Evolutionary conservation across 768 basidiomycete species (phyloP).

Genomic region (Naganishia onofrii): DNA sequence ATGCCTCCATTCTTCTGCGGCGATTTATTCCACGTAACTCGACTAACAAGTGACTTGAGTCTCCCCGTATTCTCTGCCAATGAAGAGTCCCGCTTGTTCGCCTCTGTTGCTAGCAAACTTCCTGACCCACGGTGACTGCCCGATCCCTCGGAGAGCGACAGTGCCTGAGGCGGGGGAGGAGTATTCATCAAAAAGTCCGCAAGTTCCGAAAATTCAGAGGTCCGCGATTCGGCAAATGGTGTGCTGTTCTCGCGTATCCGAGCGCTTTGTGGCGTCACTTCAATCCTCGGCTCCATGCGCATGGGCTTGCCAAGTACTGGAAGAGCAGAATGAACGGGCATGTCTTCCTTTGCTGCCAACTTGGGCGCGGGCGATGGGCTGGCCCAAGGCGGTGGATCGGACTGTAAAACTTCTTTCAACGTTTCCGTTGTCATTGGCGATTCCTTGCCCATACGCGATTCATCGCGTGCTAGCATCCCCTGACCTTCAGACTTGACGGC

Average conservation of each 20-base stretch:
- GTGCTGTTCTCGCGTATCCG: neutral
- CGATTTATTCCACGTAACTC: neutral
- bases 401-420: conserved; percentile 12
- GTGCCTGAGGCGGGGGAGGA: conserved; percentile 5
- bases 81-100: neutral
- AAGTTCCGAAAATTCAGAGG: conserved; percentile 9
- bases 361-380: neutral
- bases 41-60: conserved; percentile 6
- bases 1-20: neutral
- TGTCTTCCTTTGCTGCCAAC: neutral
- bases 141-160: neutral
- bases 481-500: neutral
- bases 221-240: neutral
- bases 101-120: neutral
- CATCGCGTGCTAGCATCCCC: neutral
- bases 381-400: conserved; percentile 19
- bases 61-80: neutral
- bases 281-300: neutral
- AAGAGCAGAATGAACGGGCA: neutral
- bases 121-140: neutral
- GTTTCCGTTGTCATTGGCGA: neutral
- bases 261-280: neutral
- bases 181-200: conserved; percentile 27
- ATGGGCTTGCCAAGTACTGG: conserved; percentile 12
- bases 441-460: neutral